Conservation (phyloP, 2,329 filamentous ascomycete species). For the Cryphonectria carpinicola region DNA sequence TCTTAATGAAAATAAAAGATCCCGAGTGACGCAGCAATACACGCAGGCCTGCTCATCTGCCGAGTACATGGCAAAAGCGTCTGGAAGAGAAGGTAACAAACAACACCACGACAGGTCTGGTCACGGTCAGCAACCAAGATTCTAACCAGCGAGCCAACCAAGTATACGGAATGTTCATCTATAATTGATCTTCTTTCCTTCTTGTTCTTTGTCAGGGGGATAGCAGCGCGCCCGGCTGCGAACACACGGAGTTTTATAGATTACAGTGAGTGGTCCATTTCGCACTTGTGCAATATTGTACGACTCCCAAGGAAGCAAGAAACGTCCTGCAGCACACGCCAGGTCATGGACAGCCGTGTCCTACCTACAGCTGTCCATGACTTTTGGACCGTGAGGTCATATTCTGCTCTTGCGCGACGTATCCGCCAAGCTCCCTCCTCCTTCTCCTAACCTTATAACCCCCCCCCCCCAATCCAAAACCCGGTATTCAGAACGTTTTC, state of each 20-base stretch:
- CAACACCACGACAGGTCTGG: not conserved
- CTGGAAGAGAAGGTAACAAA: not conserved
- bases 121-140: not conserved
- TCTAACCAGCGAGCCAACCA: not conserved
- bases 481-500: not conserved
- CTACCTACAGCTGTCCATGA: not conserved
- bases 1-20: slow-evolving; percentile 3
- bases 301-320: not conserved
- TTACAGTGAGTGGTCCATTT: not conserved
- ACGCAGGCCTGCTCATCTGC: not conserved
- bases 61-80: not conserved
- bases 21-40: not conserved
- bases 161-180: not conserved
- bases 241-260: not conserved
- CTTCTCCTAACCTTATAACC: not conserved
- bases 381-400: not conserved
- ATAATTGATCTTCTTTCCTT: not conserved
- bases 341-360: not conserved
- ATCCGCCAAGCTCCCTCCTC: not conserved
- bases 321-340: not conserved
- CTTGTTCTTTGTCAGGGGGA: not conserved
- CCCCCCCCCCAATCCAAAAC: not conserved
- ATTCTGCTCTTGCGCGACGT: not conserved
- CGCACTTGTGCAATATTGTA: not conserved
- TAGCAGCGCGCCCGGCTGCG: not conserved